These are phyloP conservation scores for Pythium phragmiticola DNA, from an alignment of 352 stramenopile genomes.

Conservation along the genomic window DNA sequence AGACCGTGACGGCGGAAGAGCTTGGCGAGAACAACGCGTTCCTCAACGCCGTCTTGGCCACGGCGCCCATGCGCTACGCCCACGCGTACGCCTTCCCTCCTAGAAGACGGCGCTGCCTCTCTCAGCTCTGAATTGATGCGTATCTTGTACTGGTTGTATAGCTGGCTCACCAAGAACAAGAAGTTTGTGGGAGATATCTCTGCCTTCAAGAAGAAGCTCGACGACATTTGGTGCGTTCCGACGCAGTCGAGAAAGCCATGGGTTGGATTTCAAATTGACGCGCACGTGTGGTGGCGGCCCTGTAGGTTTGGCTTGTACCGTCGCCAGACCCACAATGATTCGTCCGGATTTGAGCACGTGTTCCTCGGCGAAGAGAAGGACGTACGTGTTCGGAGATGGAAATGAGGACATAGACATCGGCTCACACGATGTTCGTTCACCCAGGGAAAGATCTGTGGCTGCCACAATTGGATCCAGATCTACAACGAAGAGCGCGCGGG, in stretches of 20 bases:
- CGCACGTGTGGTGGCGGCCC: not conserved
- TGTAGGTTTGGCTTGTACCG: slow-evolving; percentile 91
- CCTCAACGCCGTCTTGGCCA: slow-evolving; percentile 91
- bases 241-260: not conserved
- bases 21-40: slow-evolving; percentile 90
- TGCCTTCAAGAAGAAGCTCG: slow-evolving; percentile 90
- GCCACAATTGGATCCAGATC: slow-evolving; percentile 98
- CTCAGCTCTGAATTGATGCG: slow-evolving; percentile 18
- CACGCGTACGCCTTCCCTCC: slow-evolving; percentile 63
- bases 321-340: slow-evolving; percentile 85
- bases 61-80: slow-evolving; percentile 92
- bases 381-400: slow-evolving; percentile 34
- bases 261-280: not conserved
- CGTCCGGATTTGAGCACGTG: slow-evolving; percentile 96
- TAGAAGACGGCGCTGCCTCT: slow-evolving; percentile 15
- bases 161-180: slow-evolving; percentile 82
- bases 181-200: slow-evolving; percentile 72
- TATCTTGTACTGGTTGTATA: slow-evolving; percentile 23
- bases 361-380: slow-evolving; percentile 96
- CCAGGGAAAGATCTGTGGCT: slow-evolving; percentile 87
- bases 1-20: slow-evolving; percentile 87
- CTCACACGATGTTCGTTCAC: not conserved
- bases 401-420: not conserved
- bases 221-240: slow-evolving; percentile 82
- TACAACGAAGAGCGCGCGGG: slow-evolving; percentile 94